These are phyloP conservation scores for Plantago lanceolata DNA, from an alignment of 305 asterid species.

Conservation along the genomic window DNA sequence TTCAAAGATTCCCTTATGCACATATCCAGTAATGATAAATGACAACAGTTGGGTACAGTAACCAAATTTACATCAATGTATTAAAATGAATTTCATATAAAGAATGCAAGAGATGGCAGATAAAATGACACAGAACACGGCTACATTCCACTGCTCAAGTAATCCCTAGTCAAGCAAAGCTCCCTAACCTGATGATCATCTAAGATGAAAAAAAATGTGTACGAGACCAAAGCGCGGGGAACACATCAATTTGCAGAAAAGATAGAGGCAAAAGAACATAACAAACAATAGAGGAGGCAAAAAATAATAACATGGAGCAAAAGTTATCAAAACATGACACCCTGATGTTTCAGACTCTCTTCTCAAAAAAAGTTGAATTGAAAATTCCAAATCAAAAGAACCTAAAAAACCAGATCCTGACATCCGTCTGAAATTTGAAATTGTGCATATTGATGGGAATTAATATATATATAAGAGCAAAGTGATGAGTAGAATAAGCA, in stretches of 20 bases:
- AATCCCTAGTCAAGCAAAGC: not conserved
- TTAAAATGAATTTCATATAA: not conserved
- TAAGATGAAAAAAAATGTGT: too few relatives aligned
- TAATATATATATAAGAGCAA: conserved; percentile 11
- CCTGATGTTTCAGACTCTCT: too few relatives aligned
- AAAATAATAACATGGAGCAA: too few relatives aligned
- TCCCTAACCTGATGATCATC: too few relatives aligned
- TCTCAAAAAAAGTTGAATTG: too few relatives aligned
- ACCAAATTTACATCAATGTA: not conserved
- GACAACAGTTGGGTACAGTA: not conserved
- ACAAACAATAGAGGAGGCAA: too few relatives aligned
- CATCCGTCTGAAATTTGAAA: conserved; percentile 11
- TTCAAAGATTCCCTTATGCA: too few relatives aligned
- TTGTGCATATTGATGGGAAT: not conserved
- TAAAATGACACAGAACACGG: not conserved
- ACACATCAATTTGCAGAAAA: not conserved
- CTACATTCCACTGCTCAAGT: not conserved
- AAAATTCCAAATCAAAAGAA: not conserved
- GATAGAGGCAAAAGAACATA: not conserved
- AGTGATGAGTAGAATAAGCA: not conserved
- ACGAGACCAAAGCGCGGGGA: not conserved
- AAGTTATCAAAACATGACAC: too few relatives aligned
- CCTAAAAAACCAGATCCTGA: conserved; percentile 21
- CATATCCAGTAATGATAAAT: too few relatives aligned
- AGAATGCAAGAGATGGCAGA: not conserved